Conservation (phyloP, 306 rosid species). For the Bauhinia variegata region DNA sequence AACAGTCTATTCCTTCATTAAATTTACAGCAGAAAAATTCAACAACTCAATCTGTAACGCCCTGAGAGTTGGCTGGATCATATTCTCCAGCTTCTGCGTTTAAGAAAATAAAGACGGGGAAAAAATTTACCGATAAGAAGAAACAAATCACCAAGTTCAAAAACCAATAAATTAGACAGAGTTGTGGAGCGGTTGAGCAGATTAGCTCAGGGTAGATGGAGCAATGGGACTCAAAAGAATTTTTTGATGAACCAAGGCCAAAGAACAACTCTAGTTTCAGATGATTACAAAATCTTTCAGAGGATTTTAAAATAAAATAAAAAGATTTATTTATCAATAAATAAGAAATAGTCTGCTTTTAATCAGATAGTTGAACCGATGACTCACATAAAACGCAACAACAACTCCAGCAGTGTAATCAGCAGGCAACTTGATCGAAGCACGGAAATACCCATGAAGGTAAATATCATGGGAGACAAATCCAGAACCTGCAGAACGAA, state of each 20-base stretch:
- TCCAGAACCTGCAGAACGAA: constrained; percentile 76
- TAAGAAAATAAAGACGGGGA: neutral
- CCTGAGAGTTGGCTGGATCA: constrained; percentile 15
- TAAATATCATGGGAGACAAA: constrained; percentile 92
- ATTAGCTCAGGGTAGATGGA: neutral
- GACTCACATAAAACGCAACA: constrained; percentile 96
- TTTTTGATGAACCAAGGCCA: neutral
- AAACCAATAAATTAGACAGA: neutral
- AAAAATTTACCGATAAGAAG: neutral
- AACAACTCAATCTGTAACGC: constrained; percentile 12
- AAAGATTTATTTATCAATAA: neutral
- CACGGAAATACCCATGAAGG: constrained; percentile 89
- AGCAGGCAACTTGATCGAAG: constrained; percentile 85
- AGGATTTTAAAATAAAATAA: neutral
- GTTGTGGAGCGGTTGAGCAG: neutral
- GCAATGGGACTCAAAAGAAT: neutral
- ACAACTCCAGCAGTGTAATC: constrained; percentile 98
- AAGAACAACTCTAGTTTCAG: neutral
- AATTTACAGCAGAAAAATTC: neutral
- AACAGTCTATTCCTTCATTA: neutral
- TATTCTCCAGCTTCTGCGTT: neutral
- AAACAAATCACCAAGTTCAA: neutral
- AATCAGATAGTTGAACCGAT: neutral
- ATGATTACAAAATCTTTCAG: constrained; percentile 5
- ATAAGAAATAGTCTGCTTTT: neutral